Percentiles rank a stretch among this genome's conserved stretches.
These are phyloP conservation scores for Colletotrichum euphorbiae DNA, from an alignment of 2,329 filamentous ascomycete species.

Conservation along the genomic window DNA sequence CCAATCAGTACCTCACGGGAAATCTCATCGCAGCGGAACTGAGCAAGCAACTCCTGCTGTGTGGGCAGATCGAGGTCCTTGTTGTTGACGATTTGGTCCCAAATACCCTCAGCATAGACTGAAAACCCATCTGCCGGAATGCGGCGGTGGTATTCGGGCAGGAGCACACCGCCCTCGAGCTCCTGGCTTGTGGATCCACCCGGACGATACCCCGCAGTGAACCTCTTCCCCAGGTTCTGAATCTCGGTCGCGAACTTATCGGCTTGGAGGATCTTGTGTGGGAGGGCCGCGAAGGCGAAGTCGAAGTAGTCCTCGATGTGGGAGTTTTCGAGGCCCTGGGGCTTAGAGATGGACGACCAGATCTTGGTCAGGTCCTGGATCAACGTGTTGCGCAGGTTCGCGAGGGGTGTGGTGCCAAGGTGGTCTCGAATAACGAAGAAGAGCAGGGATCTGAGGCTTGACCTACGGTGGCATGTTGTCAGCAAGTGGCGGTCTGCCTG, in stretches of 20 bases:
- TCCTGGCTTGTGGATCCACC: slow-evolving; percentile 74
- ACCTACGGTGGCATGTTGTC: slow-evolving; percentile 60
- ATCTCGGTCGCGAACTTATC: slow-evolving; percentile 90
- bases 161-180: slow-evolving; percentile 82
- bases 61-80: slow-evolving; percentile 97
- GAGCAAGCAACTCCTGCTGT: slow-evolving; percentile 94
- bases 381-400: slow-evolving; percentile 90
- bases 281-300: slow-evolving; percentile 94
- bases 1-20: slow-evolving; percentile 84
- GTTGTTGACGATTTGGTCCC: slow-evolving; percentile 99
- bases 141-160: slow-evolving; percentile 93
- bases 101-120: slow-evolving; percentile 91
- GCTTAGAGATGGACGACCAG: slow-evolving; percentile 94
- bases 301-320: slow-evolving; percentile 98
- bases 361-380: slow-evolving; percentile 91
- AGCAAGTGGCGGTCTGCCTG: slow-evolving; percentile 8
- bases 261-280: slow-evolving; percentile 95
- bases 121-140: slow-evolving; percentile 98
- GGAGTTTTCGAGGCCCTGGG: slow-evolving; percentile 86
- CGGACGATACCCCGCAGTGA: slow-evolving; percentile 83
- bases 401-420: slow-evolving; percentile 88
- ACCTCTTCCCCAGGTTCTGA: slow-evolving; percentile 81
- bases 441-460: slow-evolving; percentile 87
- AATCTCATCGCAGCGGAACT: slow-evolving; percentile 98
- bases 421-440: slow-evolving; percentile 99